These are phyloP conservation scores for Euphorbia celastroides DNA, from an alignment of 441 rosid genomes.

Conservation along the genomic window DNA sequence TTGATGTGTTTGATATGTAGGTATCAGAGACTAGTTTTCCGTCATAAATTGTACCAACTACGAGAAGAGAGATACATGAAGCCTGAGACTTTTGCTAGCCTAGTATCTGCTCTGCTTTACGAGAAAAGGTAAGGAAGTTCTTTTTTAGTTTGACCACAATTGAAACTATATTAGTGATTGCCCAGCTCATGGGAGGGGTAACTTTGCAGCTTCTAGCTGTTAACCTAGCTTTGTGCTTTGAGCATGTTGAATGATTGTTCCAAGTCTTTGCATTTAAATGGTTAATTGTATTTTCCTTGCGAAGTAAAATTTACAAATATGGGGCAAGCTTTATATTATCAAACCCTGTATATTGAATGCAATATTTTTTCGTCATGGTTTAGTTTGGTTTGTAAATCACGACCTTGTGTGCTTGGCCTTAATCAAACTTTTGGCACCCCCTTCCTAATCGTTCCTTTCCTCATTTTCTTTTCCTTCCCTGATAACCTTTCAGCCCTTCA, in stretches of 20 bases:
- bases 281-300: neutral
- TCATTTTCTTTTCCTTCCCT: neutral
- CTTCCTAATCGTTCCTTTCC: neutral
- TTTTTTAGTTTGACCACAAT: neutral
- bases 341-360: neutral
- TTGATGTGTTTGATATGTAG: slow-evolving; percentile 31
- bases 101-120: slow-evolving; percentile 85
- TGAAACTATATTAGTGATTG: neutral
- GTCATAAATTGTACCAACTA: slow-evolving; percentile 85
- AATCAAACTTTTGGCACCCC: neutral
- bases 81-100: slow-evolving; percentile 94
- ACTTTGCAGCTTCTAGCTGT: neutral
- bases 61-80: slow-evolving; percentile 95
- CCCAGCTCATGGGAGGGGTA: neutral
- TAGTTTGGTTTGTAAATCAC: neutral
- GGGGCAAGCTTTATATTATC: neutral
- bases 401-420: neutral
- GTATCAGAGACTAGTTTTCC: slow-evolving; percentile 84
- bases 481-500: neutral
- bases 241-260: neutral
- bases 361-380: neutral
- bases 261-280: slow-evolving; percentile 1
- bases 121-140: slow-evolving; percentile 66
- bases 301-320: neutral
- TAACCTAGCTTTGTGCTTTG: neutral